Evolutionary conservation across 495 filamentous ascomycete genomes (phyloP).

Genomic region (Hypoxylon crocopeplum): DNA sequence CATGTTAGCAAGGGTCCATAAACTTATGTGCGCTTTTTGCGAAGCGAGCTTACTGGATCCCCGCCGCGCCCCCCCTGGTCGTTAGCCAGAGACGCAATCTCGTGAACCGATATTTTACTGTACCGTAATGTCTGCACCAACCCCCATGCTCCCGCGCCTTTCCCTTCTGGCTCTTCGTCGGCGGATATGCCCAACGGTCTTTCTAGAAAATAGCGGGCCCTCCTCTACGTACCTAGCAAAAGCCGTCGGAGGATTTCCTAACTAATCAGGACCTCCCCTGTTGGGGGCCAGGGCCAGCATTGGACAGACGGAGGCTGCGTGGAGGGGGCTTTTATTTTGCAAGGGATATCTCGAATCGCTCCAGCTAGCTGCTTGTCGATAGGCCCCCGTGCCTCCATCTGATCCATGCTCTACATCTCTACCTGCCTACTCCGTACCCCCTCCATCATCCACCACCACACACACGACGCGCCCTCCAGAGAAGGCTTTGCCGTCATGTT

Average conservation of each 20-base stretch:
- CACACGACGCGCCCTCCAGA: constrained; percentile 17
- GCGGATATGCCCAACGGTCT: constrained; percentile 55
- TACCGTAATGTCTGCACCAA: constrained; percentile 34
- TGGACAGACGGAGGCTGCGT: constrained; percentile 31
- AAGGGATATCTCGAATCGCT: constrained; percentile 34
- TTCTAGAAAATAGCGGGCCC: constrained; percentile 55
- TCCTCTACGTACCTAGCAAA: constrained; percentile 38
- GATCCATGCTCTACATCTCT: constrained; percentile 43
- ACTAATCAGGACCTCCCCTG: constrained; percentile 50
- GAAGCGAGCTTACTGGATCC: constrained; percentile 56
- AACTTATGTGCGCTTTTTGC: constrained; percentile 47
- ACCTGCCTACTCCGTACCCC: constrained; percentile 46
- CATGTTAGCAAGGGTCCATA: constrained; percentile 28
- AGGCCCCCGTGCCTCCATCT: constrained; percentile 44
- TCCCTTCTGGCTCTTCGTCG: constrained; percentile 48
- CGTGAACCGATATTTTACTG: constrained; percentile 46
- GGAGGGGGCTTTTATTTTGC: constrained; percentile 39
- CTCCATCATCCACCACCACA: constrained; percentile 33
- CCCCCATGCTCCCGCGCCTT: constrained; percentile 44
- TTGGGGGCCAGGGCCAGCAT: constrained; percentile 44
- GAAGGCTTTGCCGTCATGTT: constrained; percentile 41
- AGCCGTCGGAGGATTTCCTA: constrained; percentile 55
- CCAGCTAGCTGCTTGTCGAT: constrained; percentile 40
- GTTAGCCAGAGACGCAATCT: constrained; percentile 42
- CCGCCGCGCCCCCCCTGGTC: constrained; percentile 38